Evolutionary conservation across 176 grass and related monocot genomes (phyloP).

Genomic region (Avena insularis): DNA sequence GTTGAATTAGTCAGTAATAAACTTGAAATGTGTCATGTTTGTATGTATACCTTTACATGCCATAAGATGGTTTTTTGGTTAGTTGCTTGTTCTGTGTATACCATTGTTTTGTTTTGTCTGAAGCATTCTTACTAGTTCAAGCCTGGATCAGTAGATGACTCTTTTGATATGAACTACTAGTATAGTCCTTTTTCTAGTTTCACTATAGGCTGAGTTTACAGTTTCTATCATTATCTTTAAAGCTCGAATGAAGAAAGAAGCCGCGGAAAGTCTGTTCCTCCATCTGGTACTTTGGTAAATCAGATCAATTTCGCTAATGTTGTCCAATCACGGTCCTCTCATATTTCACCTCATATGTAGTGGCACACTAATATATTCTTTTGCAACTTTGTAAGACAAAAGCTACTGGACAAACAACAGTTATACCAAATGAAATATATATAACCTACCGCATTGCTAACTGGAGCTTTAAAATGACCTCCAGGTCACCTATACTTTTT

Average conservation of each 20-base stretch:
- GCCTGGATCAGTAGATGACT: background rate
- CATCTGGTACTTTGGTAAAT: background rate
- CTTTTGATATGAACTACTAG: background rate
- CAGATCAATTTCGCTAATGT: background rate
- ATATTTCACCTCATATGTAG: background rate
- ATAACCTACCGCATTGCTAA: background rate
- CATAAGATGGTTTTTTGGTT: background rate
- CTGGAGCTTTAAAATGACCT: slow-evolving; percentile 5
- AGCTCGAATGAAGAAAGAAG: background rate
- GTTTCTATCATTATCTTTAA: slow-evolving; percentile 3
- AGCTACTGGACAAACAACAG: background rate
- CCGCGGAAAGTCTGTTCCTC: background rate
- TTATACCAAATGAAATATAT: background rate
- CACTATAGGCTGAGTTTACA: background rate
- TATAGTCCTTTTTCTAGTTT: slow-evolving; percentile 15
- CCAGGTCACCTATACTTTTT: slow-evolving; percentile 2
- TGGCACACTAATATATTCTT: background rate
- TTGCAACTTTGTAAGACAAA: background rate
- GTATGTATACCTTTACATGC: background rate
- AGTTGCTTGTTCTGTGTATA: background rate
- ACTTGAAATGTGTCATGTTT: background rate
- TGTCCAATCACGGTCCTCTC: background rate
- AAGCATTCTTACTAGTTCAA: background rate
- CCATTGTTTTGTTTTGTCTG: background rate
- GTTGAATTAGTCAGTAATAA: background rate